Evolutionary conservation across 164 flowering plant species (phyloP).

Genomic region (Taxillus chinensis): DNA sequence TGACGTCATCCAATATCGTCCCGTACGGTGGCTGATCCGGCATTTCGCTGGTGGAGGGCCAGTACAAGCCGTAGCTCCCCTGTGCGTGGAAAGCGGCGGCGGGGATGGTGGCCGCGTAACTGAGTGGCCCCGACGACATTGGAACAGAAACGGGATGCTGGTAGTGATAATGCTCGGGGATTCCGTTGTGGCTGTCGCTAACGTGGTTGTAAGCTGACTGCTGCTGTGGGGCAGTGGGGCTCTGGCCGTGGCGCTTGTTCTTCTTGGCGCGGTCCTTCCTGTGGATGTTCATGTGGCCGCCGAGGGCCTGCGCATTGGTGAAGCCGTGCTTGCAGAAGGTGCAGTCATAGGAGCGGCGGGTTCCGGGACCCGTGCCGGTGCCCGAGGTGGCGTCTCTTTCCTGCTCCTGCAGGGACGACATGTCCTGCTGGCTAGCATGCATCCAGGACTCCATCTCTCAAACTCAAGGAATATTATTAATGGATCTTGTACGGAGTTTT

Average conservation of each 20-base stretch:
- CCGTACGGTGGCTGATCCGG: too few relatives aligned
- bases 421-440: too few relatives aligned
- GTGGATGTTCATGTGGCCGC: constrained; percentile 62
- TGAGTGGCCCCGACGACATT: neutral
- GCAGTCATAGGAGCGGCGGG: constrained; percentile 33
- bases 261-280: constrained; percentile 28
- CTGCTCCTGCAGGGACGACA: too few relatives aligned
- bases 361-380: too few relatives aligned
- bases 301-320: constrained; percentile 56
- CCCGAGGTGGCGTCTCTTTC: too few relatives aligned
- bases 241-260: constrained; percentile 4
- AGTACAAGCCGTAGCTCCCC: neutral
- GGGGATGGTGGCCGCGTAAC: constrained; percentile 7
- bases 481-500: too few relatives aligned
- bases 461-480: too few relatives aligned
- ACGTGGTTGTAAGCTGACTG: neutral
- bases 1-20: too few relatives aligned
- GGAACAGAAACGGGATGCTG: neutral
- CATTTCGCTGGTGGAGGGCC: too few relatives aligned
- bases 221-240: too few relatives aligned
- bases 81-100: neutral
- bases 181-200: neutral
- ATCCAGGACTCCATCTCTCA: too few relatives aligned
- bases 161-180: neutral
- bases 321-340: constrained; percentile 45